Base-by-base conservation (phyloP, 306 rosid genomes). In the Vigna angularis region DNA sequence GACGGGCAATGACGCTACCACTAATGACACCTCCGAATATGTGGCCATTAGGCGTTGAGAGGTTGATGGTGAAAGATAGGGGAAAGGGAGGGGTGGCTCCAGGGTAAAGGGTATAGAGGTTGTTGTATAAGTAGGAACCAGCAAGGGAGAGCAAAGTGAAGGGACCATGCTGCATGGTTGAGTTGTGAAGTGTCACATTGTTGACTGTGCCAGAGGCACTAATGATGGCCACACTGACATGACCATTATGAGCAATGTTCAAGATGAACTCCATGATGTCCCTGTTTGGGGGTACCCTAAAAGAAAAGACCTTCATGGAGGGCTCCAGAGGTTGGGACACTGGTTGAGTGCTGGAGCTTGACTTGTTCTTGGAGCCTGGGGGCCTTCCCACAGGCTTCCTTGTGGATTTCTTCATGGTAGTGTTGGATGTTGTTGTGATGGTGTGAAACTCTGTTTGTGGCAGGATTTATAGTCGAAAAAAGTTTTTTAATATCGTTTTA, bases 131-230 rank as follows among this genome's bases (percentile, higher is more conserved):
- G 55, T 66, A 66, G 6, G 78, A 18, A 2, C 90, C 90, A 0
- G 73, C 44, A 9, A 87, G 61, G 9, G 84, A 72, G 70, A 85
- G 22, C 11, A 90, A 48, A 28, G 73, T 65, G 45, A 86, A 89
- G 18, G 93, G 92, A 0, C 93, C 92, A 7, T 78, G 83, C 18
- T 83, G 87, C 7, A 83, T 51, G 5, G 81, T 3, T 9, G 11
- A 7, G 13, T 32, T 14, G 6, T 2, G 11, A 0, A 62, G 13
- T 6, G 13, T 30, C 22, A 62, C 68, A 0, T 2, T 16, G 0
- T 18, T 1, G 2, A 62, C 1, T 0, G 18, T 15, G 47, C 47
- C 68, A 0, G 13, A 14, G 7, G 45, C 47, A 0, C 14, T 34
- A 3, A 32, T 22, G 3, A 34, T 3, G 4, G 47, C n/a, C 6